A percentile compares a stretch with the other conserved stretches of the same genome.
These are phyloP conservation scores for Polyrhizophydium stewartii DNA, from an alignment of 371 early-diverging fungal genomes.

Conservation along the genomic window DNA sequence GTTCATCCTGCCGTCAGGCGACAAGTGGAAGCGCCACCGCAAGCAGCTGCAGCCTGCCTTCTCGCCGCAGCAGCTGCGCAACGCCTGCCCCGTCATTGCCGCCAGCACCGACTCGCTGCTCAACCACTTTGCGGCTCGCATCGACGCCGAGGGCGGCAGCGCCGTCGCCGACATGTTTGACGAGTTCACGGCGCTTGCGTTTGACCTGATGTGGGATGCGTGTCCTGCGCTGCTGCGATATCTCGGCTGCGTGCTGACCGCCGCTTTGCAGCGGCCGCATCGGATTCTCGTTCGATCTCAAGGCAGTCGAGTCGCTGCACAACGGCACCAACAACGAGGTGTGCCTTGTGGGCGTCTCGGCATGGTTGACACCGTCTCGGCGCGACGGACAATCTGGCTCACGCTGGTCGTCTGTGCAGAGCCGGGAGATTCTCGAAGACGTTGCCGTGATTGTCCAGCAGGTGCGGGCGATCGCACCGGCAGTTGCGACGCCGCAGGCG, in stretches of 20 bases:
- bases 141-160: neutral
- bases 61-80: constrained; percentile 23
- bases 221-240: too few relatives aligned
- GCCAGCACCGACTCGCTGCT: neutral
- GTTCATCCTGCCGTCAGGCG: constrained; percentile 30
- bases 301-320: too few relatives aligned
- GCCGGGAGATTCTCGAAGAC: too few relatives aligned
- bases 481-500: neutral
- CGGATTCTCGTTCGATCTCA: neutral
- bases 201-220: constrained; percentile 10
- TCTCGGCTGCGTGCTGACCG: too few relatives aligned
- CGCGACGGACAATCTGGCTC: too few relatives aligned
- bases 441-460: too few relatives aligned
- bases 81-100: constrained; percentile 3
- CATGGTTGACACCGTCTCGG: too few relatives aligned
- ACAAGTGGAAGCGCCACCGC: constrained; percentile 35
- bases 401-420: too few relatives aligned
- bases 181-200: constrained; percentile 1
- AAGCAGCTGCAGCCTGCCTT: constrained; percentile 41
- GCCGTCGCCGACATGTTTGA: neutral
- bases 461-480: too few relatives aligned
- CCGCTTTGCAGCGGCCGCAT: neutral
- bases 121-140: neutral
- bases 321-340: too few relatives aligned
- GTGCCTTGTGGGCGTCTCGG: too few relatives aligned